Percentiles rank a stretch among this genome's conserved stretches.
Evolutionary conservation across 148 eudicot genomes (phyloP).

Genomic region (Arctostaphylos glauca): DNA sequence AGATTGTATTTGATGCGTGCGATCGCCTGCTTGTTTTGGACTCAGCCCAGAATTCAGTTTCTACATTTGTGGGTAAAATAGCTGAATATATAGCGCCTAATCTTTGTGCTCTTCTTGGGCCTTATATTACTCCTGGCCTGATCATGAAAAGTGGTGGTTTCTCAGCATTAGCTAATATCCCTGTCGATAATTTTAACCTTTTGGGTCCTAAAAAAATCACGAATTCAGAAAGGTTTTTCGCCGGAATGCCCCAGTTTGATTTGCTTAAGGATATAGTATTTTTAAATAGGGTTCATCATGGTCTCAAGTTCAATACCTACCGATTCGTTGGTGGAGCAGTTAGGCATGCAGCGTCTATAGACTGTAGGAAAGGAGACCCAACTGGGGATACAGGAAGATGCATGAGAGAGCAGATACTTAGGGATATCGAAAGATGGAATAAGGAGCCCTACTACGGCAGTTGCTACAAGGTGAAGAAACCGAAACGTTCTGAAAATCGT

Average conservation of each 20-base stretch:
- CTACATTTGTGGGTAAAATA: not conserved
- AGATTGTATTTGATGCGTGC: not conserved
- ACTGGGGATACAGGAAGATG: not conserved
- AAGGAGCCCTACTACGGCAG: not conserved
- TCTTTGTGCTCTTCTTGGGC: not conserved
- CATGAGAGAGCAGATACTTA: not conserved
- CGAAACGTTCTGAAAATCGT: not conserved
- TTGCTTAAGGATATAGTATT: not conserved
- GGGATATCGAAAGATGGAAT: not conserved
- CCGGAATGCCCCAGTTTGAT: not conserved
- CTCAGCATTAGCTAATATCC: not conserved
- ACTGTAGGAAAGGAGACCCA: conserved; percentile 4
- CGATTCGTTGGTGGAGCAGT: not conserved
- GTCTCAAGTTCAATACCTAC: not conserved
- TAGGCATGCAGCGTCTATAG: not conserved
- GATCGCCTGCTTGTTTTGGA: not conserved
- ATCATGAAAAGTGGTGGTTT: not conserved
- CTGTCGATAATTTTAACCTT: not conserved
- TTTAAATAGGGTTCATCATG: not conserved
- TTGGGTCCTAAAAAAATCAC: not conserved
- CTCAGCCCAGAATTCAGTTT: not conserved
- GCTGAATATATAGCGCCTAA: not conserved
- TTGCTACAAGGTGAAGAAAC: not conserved
- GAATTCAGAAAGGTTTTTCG: not conserved
- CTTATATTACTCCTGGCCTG: not conserved